These are phyloP conservation scores for Suillus bovinus DNA, from an alignment of 768 basidiomycete species.

Conservation along the genomic window DNA sequence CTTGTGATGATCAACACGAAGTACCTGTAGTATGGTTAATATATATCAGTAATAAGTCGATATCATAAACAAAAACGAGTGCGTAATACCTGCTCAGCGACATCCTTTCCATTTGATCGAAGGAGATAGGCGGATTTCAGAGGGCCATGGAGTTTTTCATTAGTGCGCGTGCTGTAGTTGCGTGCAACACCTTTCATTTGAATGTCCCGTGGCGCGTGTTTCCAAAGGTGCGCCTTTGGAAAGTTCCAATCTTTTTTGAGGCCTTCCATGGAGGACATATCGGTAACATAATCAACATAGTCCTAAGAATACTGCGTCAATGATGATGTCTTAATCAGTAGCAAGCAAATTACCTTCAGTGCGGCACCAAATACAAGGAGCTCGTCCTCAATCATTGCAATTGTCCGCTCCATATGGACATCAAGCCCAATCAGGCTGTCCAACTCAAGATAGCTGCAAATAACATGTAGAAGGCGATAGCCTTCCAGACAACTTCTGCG, in stretches of 20 bases:
- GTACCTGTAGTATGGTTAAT: too few species aligned
- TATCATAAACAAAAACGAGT: too few species aligned
- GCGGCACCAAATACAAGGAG: slow-evolving; percentile 18
- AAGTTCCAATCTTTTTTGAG: slow-evolving; percentile 36
- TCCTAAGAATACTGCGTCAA: neutral
- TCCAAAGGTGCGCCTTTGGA: slow-evolving; percentile 32
- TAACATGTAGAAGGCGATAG: slow-evolving; percentile 27
- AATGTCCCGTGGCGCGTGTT: slow-evolving; percentile 34
- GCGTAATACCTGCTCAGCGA: slow-evolving; percentile 30
- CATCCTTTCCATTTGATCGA: slow-evolving; percentile 35
- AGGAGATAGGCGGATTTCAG: slow-evolving; percentile 26
- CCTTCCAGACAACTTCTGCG: slow-evolving; percentile 13
- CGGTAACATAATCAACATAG: neutral
- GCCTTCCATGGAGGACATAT: neutral
- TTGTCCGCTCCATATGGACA: slow-evolving; percentile 31
- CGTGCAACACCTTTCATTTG: slow-evolving; percentile 28
- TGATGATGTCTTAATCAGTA: neutral
- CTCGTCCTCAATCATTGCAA: slow-evolving; percentile 20
- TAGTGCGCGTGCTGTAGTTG: slow-evolving; percentile 32
- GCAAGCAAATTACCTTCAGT: slow-evolving; percentile 23
- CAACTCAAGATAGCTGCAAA: slow-evolving; percentile 33
- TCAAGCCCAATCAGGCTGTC: slow-evolving; percentile 31
- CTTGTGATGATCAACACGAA: neutral
- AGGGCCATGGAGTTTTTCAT: slow-evolving; percentile 30
- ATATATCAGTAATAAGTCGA: too few species aligned